Conservation (phyloP, 257 asterid species). For the Penstemon eatonii region DNA sequence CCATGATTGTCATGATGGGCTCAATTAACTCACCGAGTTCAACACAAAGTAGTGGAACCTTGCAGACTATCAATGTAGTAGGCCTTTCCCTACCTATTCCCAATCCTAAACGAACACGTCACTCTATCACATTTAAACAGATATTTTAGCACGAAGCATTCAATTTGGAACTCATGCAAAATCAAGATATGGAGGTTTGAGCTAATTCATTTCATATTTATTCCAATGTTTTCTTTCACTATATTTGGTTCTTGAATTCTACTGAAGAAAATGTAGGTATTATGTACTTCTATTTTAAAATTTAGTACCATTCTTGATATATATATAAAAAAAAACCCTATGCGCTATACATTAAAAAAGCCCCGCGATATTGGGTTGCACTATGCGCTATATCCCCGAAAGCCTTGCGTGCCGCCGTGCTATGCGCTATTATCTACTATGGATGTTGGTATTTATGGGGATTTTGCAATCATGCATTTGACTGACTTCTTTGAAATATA, state of each 20-base stretch:
- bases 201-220: conserved; percentile 23
- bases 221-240: not conserved
- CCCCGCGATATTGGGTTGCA: too few species aligned
- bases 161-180: conserved; percentile 58
- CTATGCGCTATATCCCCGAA: too few species aligned
- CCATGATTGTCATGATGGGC: conserved; percentile 53
- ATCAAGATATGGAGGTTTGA: conserved; percentile 53
- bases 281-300: not conserved
- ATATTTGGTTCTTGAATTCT: not conserved
- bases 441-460: conserved; percentile 7
- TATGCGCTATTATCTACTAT: not conserved
- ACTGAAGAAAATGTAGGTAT: too few species aligned
- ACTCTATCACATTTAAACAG: conserved; percentile 52
- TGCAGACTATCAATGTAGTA: not conserved
- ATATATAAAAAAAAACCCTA: too few species aligned
- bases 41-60: conserved; percentile 27
- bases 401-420: too few species aligned
- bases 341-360: too few species aligned
- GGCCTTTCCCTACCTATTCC: too few species aligned
- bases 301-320: too few species aligned
- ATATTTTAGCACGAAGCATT: conserved; percentile 80
- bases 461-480: conserved; percentile 15
- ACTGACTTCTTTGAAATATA: not conserved
- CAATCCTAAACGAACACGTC: not conserved
- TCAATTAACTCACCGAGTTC: conserved; percentile 40